Base-by-base conservation (phyloP, 1,139 yeast species). In the Suzukiozyma palmioleophila region DNA sequence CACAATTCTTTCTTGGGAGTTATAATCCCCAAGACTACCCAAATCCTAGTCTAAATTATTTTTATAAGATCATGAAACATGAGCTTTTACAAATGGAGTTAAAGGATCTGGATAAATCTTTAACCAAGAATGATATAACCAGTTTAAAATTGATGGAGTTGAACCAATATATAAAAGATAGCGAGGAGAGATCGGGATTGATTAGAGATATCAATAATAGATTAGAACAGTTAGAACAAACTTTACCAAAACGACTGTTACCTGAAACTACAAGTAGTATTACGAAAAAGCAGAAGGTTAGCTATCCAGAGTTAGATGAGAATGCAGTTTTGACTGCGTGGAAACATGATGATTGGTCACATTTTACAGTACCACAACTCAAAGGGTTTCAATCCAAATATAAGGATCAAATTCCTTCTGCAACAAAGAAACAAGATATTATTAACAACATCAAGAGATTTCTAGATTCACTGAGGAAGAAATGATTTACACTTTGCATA, bases 1-100 rank as follows among this genome's bases (percentile, higher is more conserved):
- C 55, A 35, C 39, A 48, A 48, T 46, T 47, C 38, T 36, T 50
- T 36, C 35, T 52, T 26, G 41, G 48, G 16, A 54, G 59, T 12
- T 86, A 81, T 51, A 58, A 63, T n/a, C 89, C 94, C 0, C 55
- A 59, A 7, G 73, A 78, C 5, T 81, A 67, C 50, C 74, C 73
- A 10, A 88, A 85, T 54, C 95, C 96, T 0, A 63, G 75, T 2
- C 59, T 89, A 33, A 80, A 79, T 43, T 81, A 79, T 66, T 84
- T 81, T 51, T 83, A 79, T 57, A 73, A 76, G 43, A 64, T 81
- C 0, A 59, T 88, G 21, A 81, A 82, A 51, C 84, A 85, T 41
- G 77, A 79, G 44, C 70, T 87, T 13, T 61, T 89, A 36, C 90
- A 84, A 47, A 73, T 75, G 12, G 84, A 77, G 43, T 59, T 71